Conservation (phyloP, 495 filamentous ascomycete genomes). For the Xylaria palmicola region DNA sequence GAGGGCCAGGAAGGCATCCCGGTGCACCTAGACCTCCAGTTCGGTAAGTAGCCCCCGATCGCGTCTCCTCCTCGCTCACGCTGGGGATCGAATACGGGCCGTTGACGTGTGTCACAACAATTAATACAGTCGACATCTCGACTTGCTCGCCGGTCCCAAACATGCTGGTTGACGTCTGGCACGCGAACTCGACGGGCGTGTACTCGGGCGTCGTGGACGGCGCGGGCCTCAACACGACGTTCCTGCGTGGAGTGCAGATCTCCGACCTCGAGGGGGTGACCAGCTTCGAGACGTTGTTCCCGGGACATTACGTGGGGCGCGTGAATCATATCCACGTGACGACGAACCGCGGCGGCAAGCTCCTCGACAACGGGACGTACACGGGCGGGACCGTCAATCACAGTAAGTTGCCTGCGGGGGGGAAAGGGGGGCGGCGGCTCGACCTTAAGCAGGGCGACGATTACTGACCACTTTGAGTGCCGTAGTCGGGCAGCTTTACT, state of each 20-base stretch:
- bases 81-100: too few relatives aligned
- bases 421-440: too few relatives aligned
- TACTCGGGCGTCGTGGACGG: slow-evolving; percentile 46
- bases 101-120: too few relatives aligned
- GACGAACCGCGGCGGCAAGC: slow-evolving; percentile 41
- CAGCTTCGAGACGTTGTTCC: slow-evolving; percentile 52
- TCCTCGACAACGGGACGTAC: slow-evolving; percentile 43
- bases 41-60: slow-evolving; percentile 24
- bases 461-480: background rate
- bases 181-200: slow-evolving; percentile 52
- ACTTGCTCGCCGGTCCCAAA: slow-evolving; percentile 50
- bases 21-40: slow-evolving; percentile 54
- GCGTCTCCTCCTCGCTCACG: too few relatives aligned
- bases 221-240: slow-evolving; percentile 41
- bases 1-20: slow-evolving; percentile 50
- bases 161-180: slow-evolving; percentile 54
- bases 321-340: slow-evolving; percentile 39
- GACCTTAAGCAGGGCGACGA: background rate
- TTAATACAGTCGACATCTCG: slow-evolving; percentile 38
- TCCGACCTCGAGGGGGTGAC: slow-evolving; percentile 51
- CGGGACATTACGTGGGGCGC: slow-evolving; percentile 52
- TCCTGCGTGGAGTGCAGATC: slow-evolving; percentile 49
- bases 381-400: slow-evolving; percentile 44
- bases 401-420: too few relatives aligned
- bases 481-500: slow-evolving; percentile 53